Evolutionary conservation across 2,329 filamentous ascomycete genomes (phyloP), one percentile per base, ranked within the genome.

Genomic region (Penicillium oxalicum): DNA sequence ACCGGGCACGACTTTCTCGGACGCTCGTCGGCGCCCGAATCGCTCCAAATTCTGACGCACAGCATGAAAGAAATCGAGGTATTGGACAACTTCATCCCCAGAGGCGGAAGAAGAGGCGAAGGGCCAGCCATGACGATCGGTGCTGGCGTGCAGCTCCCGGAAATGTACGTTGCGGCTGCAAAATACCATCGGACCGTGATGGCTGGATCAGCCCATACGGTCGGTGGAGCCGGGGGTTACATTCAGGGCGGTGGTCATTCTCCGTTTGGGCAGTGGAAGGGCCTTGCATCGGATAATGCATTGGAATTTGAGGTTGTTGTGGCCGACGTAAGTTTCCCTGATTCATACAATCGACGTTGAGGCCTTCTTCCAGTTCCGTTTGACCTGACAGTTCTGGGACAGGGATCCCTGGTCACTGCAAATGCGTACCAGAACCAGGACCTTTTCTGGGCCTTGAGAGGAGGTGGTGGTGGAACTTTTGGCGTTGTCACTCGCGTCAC

Each of bases 401-500:
- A 44, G 52, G 56, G 57, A 9, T 37, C 28, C 1, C 40, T 56
- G 2, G 40, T 58, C 9, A 41, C 36, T 18, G 56, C 49, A 6
- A 51, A 61, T 48, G 39, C 42, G 2, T 53, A 57, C 29, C 47
- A 53, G 9, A 57, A 56, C 33, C 33, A 59, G 0, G 73, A 76
- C 46, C 62, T 78, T 1, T 78, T 76, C 61, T 77, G 72, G 70
- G 76, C 75, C 24, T 60, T 78, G 4, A 69, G 73, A 26, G 76
- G 76, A 7, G 79, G 79, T 5, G 80, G 80, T 3, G 80, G 78
- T 2, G 77, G 76, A 18, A 61, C 56, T 49, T 71, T 71, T 52
- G 71, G 72, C 34, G 62, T 75, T n/a, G 71, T 74, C 4, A 64
- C 70, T 7, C 66, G 63, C 26, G 71, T 69, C 33, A 74, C 71